Evolutionary conservation across 768 basidiomycete genomes (phyloP).

Genomic region (Tulasnella sp.): DNA sequence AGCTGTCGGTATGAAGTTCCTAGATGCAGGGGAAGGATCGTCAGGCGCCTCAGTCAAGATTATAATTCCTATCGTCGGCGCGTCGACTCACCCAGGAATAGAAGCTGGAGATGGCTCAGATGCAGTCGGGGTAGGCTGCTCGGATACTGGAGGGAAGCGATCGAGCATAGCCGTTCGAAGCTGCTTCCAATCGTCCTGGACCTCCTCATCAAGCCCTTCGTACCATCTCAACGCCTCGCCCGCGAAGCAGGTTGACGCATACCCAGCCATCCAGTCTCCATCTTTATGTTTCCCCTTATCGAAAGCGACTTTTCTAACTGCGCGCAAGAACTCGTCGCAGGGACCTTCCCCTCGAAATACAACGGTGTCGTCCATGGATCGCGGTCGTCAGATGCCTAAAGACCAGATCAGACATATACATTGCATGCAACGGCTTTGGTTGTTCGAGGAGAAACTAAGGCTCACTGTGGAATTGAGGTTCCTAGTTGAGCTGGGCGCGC

Average conservation of each 20-base stretch:
- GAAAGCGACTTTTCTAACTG: background rate
- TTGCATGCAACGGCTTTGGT: too few species aligned
- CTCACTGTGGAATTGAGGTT: background rate
- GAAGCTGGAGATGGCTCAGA: background rate
- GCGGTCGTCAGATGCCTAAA: background rate
- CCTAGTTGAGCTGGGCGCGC: background rate
- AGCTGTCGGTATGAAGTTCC: background rate
- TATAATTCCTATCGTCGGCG: background rate
- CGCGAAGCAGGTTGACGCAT: background rate
- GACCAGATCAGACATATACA: background rate
- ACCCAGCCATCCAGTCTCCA: slow-evolving; percentile 1
- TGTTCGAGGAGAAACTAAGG: background rate
- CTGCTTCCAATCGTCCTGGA: slow-evolving; percentile 8
- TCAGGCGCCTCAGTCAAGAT: background rate
- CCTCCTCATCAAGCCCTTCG: background rate
- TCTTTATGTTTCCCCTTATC: background rate
- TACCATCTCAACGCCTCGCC: slow-evolving; percentile 7
- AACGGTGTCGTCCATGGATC: background rate
- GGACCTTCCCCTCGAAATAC: background rate
- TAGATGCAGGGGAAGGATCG: background rate
- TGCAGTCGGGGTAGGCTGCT: background rate
- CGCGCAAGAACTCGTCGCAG: slow-evolving; percentile 4
- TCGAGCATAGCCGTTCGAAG: background rate
- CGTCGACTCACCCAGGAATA: background rate
- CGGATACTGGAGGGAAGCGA: background rate